Evolutionary conservation across 169 alveolate genomes (phyloP), one percentile per base, ranked within the genome.

Genomic region (Plasmodium coatneyi): DNA sequence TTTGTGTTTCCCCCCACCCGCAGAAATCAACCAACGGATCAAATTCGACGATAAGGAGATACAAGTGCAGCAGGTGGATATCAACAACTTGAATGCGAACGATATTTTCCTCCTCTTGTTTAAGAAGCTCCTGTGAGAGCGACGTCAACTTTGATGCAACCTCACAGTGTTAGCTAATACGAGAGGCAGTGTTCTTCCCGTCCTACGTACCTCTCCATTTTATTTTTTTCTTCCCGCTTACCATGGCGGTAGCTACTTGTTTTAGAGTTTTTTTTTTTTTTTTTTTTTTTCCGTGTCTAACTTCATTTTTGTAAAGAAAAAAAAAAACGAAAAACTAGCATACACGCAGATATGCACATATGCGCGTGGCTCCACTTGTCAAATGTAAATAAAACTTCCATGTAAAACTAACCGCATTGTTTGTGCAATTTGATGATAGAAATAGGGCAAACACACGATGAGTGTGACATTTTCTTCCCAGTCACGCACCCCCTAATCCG

Each of bases 61-160:
- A 14, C 82, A 87, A 80, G 93, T 87, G 12, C 41, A 79, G 28
- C 81, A 71, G 14, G 76, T 90, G n/a, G 82, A 90, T 76, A 70
- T 90, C 10, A 81, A 90, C 46, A 80, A 90, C n/a, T 78, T 81
- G 25, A 90, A 46, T 25, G 95, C 95, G 28, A 90, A 90, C 56
- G 95, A 90, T 70, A 90, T 90, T 16, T 90, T 90, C 81, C 83
- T 90, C 10, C 76, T 90, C 56, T 39, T 90, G 46, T 90, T 90
- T 70, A 80, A 90, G 46, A 80, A 71, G 36, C 72, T 80, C 39
- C 87, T 87, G 5, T 41, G 87, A 76, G 10, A 25, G n/a, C 10
- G 54, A 1, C n/a, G n/a, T n/a, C n/a, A n/a, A n/a, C n/a, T n/a
- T n/a, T n/a, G n/a, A 46, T 46, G n/a, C 5, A 46, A 0, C n/a